Evolutionary conservation across 805 yeast species (phyloP).

Genomic region (Ogataea siamensis): DNA sequence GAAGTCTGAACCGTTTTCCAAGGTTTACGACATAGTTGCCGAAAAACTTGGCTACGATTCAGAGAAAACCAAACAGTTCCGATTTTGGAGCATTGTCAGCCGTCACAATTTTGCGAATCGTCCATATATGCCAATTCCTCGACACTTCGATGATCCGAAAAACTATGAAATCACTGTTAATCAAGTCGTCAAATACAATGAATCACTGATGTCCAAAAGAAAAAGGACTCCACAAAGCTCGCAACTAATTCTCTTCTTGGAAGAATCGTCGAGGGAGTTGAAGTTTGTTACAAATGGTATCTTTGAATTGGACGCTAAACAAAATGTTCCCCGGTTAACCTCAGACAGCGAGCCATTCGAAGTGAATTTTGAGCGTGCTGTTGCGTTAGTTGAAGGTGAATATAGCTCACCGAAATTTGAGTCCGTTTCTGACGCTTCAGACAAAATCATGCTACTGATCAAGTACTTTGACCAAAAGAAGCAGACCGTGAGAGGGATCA

Average conservation of each 20-base stretch:
- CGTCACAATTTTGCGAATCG: conserved; percentile 73
- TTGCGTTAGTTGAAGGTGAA: conserved; percentile 15
- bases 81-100: conserved; percentile 64
- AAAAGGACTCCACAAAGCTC: conserved; percentile 45
- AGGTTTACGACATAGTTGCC: conserved; percentile 50
- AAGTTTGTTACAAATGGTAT: conserved; percentile 30
- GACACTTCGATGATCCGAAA: conserved; percentile 26
- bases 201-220: conserved; percentile 22
- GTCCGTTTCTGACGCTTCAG: conserved; percentile 21
- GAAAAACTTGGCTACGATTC: conserved; percentile 37
- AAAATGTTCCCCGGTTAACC: conserved; percentile 8
- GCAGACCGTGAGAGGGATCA: conserved; percentile 61
- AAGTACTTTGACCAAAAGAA: conserved; percentile 40
- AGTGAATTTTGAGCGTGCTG: conserved; percentile 13
- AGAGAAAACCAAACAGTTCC: conserved; percentile 37
- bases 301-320: conserved; percentile 12
- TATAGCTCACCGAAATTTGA: conserved; percentile 23
- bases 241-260: conserved; percentile 58
- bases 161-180: conserved; percentile 43
- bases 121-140: conserved; percentile 45
- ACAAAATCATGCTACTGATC: conserved; percentile 26
- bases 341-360: conserved; percentile 6
- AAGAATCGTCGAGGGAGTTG: conserved; percentile 50
- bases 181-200: conserved; percentile 44
- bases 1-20: conserved; percentile 53